Evolutionary conservation across 2,329 filamentous ascomycete genomes (phyloP).

Genomic region (Huntiella abstrusa): DNA sequence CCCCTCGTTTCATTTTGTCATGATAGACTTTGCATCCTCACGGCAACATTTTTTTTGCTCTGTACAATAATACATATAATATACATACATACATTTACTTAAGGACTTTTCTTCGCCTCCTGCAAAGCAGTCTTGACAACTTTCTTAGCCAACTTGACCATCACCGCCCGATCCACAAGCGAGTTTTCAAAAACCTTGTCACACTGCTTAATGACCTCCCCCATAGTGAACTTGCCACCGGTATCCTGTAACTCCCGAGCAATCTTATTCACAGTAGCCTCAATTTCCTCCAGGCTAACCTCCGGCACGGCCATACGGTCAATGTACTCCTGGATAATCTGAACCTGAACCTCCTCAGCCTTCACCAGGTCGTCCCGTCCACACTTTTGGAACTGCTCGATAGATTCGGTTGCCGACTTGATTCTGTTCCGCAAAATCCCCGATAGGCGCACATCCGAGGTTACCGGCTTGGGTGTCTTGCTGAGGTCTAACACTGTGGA

Average conservation of each 20-base stretch:
- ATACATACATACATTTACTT: background rate
- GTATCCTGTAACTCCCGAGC: slow-evolving; percentile 31
- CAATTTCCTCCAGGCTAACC: slow-evolving; percentile 39
- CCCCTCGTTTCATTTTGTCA: background rate
- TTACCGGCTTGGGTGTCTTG: slow-evolving; percentile 52
- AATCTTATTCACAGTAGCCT: slow-evolving; percentile 29
- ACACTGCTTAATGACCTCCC: slow-evolving; percentile 45
- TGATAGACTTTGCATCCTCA: background rate
- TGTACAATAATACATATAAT: background rate
- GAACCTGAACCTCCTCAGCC: slow-evolving; percentile 49
- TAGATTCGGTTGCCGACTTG: slow-evolving; percentile 36
- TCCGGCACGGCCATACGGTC: slow-evolving; percentile 38
- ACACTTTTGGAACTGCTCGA: slow-evolving; percentile 42
- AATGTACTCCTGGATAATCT: slow-evolving; percentile 47
- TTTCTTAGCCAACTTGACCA: slow-evolving; percentile 26
- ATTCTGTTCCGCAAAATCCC: slow-evolving; percentile 46
- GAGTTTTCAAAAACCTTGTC: slow-evolving; percentile 39
- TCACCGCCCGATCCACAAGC: slow-evolving; percentile 40
- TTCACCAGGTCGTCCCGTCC: slow-evolving; percentile 49
- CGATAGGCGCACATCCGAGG: slow-evolving; percentile 50
- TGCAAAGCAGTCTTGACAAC: background rate
- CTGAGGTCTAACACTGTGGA: slow-evolving; percentile 55
- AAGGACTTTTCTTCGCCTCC: background rate
- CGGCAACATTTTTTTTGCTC: background rate
- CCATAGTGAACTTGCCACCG: slow-evolving; percentile 29